Evolutionary conservation across 2,329 filamentous ascomycete species (phyloP).

Genomic region (Claviceps fusiformis): DNA sequence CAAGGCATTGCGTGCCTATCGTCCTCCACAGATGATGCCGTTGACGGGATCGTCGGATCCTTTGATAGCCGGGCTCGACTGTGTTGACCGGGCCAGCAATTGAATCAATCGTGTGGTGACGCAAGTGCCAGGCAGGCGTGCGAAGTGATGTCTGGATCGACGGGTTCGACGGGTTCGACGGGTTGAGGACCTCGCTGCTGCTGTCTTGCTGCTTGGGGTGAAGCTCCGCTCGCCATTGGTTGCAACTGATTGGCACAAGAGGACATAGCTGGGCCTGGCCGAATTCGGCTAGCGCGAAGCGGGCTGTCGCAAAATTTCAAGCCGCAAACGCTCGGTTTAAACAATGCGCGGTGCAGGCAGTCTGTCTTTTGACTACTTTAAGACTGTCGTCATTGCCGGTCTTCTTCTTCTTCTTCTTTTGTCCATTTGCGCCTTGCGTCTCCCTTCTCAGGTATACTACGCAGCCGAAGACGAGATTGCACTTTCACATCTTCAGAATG

Average conservation of each 20-base stretch:
- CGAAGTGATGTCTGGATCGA: background rate
- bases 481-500: slow-evolving; percentile 19
- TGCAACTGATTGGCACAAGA: too few species aligned
- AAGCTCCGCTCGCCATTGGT: background rate
- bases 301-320: background rate
- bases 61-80: background rate
- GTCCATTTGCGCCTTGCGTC: too few species aligned
- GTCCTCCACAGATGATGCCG: background rate
- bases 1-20: background rate
- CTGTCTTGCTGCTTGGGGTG: background rate
- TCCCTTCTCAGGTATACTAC: background rate
- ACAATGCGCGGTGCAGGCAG: background rate
- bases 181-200: background rate
- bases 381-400: background rate
- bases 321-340: background rate
- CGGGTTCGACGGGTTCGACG: too few species aligned
- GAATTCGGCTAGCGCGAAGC: background rate
- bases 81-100: background rate
- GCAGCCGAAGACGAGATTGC: background rate
- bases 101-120: background rate
- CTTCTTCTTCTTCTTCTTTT: background rate
- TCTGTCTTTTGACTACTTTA: background rate
- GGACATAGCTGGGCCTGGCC: too few species aligned
- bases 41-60: background rate
- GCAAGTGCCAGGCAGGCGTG: slow-evolving; percentile 2